Percentiles rank a stretch among this genome's conserved stretches.
Evolutionary conservation across 2,329 filamentous ascomycete genomes (phyloP).

Genomic region (Boeremia lycopersici): DNA sequence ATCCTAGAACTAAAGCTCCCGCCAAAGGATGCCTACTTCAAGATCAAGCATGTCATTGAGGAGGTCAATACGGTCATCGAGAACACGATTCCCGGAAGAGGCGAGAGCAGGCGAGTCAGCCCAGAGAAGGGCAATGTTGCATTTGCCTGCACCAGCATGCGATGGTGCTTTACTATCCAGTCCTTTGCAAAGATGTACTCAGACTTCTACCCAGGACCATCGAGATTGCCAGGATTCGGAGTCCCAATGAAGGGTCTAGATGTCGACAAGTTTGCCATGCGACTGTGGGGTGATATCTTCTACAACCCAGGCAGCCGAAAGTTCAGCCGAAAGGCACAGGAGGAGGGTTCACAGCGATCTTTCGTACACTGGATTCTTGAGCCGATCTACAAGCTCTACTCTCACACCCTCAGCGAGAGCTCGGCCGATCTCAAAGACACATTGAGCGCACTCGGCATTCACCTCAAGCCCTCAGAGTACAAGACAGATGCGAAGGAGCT

Average conservation of each 20-base stretch:
- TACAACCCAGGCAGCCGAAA: constrained; percentile 90
- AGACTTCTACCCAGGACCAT: constrained; percentile 74
- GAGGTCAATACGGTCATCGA: constrained; percentile 97
- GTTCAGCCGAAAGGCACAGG: constrained; percentile 85
- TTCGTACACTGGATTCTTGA: constrained; percentile 96
- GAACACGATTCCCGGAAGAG: constrained; percentile 79
- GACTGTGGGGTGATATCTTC: constrained; percentile 96
- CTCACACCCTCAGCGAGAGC: constrained; percentile 89
- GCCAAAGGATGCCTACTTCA: constrained; percentile 96
- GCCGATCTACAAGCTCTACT: constrained; percentile 97
- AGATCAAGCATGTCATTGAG: constrained; percentile 97
- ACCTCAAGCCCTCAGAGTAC: constrained; percentile 89
- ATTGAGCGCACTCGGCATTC: constrained; percentile 78
- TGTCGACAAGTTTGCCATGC: constrained; percentile 77
- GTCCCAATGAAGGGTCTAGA: constrained; percentile 61
- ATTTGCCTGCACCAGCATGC: constrained; percentile 90
- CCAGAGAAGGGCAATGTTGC: constrained; percentile 98
- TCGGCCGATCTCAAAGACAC: constrained; percentile 83
- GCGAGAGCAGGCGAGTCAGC: constrained; percentile 80
- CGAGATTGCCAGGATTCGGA: constrained; percentile 42
- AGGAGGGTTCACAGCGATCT: constrained; percentile 79
- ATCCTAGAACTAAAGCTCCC: constrained; percentile 94
- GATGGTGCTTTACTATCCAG: constrained; percentile 93
- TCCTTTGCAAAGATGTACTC: constrained; percentile 98
- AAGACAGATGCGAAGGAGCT: constrained; percentile 88